Conservation (phyloP, 2,329 filamentous ascomycete species). For the Orbilia quercus region DNA sequence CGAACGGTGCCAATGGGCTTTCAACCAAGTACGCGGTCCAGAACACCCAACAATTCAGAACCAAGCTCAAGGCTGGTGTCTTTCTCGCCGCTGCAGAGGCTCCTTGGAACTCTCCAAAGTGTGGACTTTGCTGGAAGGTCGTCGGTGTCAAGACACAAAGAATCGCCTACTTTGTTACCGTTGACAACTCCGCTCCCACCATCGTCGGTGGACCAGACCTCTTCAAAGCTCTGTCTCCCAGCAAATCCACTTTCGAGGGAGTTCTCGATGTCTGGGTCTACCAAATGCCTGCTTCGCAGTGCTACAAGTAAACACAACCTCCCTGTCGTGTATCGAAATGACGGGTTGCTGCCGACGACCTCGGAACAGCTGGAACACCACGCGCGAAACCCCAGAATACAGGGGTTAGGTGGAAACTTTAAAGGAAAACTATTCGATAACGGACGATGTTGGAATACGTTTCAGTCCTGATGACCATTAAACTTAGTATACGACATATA, state of each 20-base stretch:
- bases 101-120: not conserved
- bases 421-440: too few species aligned
- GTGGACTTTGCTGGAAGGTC: not conserved
- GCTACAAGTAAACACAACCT: not conserved
- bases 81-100: not conserved
- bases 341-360: too few species aligned
- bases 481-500: too few species aligned
- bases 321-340: too few species aligned
- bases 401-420: too few species aligned
- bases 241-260: not conserved
- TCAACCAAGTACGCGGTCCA: not conserved
- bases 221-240: not conserved
- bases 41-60: constrained; percentile 3
- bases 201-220: not conserved
- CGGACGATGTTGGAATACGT: too few species aligned
- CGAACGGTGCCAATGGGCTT: not conserved
- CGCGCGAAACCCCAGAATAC: too few species aligned
- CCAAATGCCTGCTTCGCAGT: not conserved
- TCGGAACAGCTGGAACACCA: too few species aligned
- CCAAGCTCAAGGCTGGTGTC: not conserved
- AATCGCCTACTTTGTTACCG: not conserved
- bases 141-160: not conserved
- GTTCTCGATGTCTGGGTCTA: not conserved
- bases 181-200: not conserved
- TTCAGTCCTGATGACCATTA: too few species aligned